Evolutionary conservation across 2,329 filamentous ascomycete genomes (phyloP), one percentile per base, ranked within the genome.

Genomic region (Blastomyces percursus): DNA sequence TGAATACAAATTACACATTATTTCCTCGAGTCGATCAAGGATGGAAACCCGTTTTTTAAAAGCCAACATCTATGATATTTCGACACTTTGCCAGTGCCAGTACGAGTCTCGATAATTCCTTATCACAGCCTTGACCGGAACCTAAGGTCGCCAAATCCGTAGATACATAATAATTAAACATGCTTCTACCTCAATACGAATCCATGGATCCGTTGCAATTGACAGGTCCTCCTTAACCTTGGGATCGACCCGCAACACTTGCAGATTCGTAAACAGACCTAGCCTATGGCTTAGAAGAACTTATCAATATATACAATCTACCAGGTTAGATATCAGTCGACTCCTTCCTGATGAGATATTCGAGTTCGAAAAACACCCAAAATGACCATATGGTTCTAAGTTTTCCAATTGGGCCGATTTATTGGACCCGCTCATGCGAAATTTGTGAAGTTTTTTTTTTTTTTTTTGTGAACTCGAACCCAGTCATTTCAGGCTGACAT

Each of bases 181-280:
- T 46, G 56, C 40, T 59, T 59, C 14, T 16, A 38, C 16, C 38
- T 59, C 35, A 16, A 16, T 48, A 12, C 35, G 24, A 60, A 60
- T 60, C 59, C 61, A 52, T 48, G 64, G 63, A 52, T 60, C 57
- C 46, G 48, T 59, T 57, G 55, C 32, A 57, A 62, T 32, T 54
- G 50, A 63, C 59, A 66, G 50, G 59, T 48, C 56, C 64, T 24
- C 61, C 21, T 38, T 59, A 68, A 68, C 66, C 65, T 65, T 66
- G 42, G 51, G 59, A 64, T 64, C 59, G 52, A 65, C 62, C 61
- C 66, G 65, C 65, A 70, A 66, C 67, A 67, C 69, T 70, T 69
- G 69, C 69, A 69, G 66, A 62, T 65, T 63, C 14, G n/a, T 48
- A 32, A 46, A 24, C 67, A 59, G 66, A 62, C 60, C 48, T 61